A percentile compares a stretch with the other conserved stretches of the same genome.
These are phyloP conservation scores for Ascochyta pisi DNA, from an alignment of 2,329 filamentous ascomycete genomes.

Conservation along the genomic window DNA sequence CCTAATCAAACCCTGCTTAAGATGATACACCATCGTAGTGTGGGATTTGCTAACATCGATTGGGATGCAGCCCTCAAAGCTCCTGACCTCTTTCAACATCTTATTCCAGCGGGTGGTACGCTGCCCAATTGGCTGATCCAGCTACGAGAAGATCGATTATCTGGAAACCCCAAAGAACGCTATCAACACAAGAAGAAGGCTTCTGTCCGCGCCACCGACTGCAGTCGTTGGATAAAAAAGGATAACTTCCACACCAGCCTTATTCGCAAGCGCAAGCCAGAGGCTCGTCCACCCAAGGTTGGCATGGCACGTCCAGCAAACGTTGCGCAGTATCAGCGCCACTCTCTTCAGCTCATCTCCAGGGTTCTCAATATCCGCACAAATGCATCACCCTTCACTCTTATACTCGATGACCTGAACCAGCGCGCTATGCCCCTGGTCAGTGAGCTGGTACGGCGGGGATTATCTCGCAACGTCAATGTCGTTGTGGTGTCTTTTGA, in stretches of 20 bases:
- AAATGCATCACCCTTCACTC: conserved; percentile 82
- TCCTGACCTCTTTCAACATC: conserved; percentile 1
- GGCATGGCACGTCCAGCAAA: conserved; percentile 33
- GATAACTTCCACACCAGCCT: conserved; percentile 17
- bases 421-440: conserved; percentile 76
- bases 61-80: conserved; percentile 16
- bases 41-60: conserved; percentile 9
- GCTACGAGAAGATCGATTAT: conserved; percentile 5
- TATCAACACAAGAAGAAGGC: background rate
- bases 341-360: conserved; percentile 83
- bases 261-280: conserved; percentile 23
- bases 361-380: conserved; percentile 81
- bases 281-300: conserved; percentile 11
- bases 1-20: background rate
- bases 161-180: background rate
- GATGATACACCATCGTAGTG: background rate
- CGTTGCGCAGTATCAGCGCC: conserved; percentile 72
- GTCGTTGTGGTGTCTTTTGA: conserved; percentile 81
- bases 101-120: conserved; percentile 8
- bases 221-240: conserved; percentile 27
- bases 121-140: conserved; percentile 17
- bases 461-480: conserved; percentile 62
- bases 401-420: conserved; percentile 84
- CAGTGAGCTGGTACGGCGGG: conserved; percentile 75
- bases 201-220: conserved; percentile 3